Base-by-base conservation (phyloP, 1,139 yeast species). In the Pichia kudriavzevii region DNA sequence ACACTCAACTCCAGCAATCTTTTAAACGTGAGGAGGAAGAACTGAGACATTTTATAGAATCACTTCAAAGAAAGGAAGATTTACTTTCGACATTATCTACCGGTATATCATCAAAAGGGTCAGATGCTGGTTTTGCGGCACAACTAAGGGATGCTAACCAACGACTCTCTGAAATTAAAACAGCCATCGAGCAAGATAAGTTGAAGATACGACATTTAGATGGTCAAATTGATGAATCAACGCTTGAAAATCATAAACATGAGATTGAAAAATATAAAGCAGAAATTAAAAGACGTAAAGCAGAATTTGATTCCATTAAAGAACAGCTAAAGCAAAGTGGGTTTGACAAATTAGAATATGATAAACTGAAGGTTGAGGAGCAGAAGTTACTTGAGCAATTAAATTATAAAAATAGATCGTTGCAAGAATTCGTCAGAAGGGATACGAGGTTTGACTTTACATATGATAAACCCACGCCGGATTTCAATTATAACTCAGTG, bases 71-170 rank as follows among this genome's bases (percentile, higher is more conserved):
- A 42, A 83, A 82, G 47, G 94, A 85, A 50, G 96, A 88, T 44
- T 65, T 88, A 15, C 61, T 85, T 12, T 79, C 94, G 5, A 78
- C 94, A 1, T 65, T 93, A 27, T 78, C 91, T 1, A 88, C 97
- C 0, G 98, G 98, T 48, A 78, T 91, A 11, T 82, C 96, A 0
- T 73, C 94, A 0, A 79, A 76, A 39, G 96, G 95, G 33, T 68
- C 78, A 0, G 83, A 82, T 42, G 79, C 87, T 23, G 96, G 96
- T 11, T 91, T 85, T 55, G 66, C 72, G 38, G 70, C 79, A 4
- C 95, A 87, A 49, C 61, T 87, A 22, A 74, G 75, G 38, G 78
- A 74, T 32, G 79, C 75, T 3, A 80, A 82, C 45, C 69, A 69
- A 23, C 66, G 64, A 30, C 58, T 79, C 4, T 71, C 78, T 35